Conservation (phyloP, 345 rosid genomes). For the Raphanus raphanistrum region DNA sequence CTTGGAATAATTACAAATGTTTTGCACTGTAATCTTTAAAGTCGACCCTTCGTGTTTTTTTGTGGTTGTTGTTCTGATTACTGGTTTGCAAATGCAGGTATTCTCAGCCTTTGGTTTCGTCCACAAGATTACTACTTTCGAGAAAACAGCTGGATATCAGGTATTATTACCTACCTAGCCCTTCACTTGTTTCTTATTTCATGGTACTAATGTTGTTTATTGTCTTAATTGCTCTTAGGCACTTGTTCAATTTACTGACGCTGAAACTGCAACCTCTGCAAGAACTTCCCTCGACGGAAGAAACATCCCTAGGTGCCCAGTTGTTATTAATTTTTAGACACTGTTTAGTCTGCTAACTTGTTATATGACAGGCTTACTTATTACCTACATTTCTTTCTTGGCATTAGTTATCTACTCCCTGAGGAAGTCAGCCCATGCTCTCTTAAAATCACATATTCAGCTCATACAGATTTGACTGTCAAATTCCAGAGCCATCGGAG, state of each 20-base stretch:
- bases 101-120: constrained; percentile 99
- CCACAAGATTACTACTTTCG: constrained; percentile 97
- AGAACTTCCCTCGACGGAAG: constrained; percentile 91
- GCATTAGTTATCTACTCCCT: constrained; percentile 82
- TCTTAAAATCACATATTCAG: constrained; percentile 96
- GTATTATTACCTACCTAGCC: constrained; percentile 34
- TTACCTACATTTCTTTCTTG: constrained; percentile 29
- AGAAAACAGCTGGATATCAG: constrained; percentile 98
- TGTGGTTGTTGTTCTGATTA: constrained; percentile 27
- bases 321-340: constrained; percentile 59
- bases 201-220: constrained; percentile 20
- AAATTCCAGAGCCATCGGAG: constrained; percentile 98
- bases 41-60: not conserved
- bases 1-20: not conserved
- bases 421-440: constrained; percentile 69
- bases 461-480: constrained; percentile 97
- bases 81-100: constrained; percentile 62
- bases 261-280: constrained; percentile 90
- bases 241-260: constrained; percentile 92
- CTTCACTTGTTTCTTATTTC: not conserved
- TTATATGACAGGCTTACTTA: not conserved
- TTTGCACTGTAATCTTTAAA: not conserved
- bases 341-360: not conserved
- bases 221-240: constrained; percentile 56
- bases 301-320: constrained; percentile 98